Base-by-base conservation (phyloP, 352 stramenopile species). In the Phytophthora crassamura region DNA sequence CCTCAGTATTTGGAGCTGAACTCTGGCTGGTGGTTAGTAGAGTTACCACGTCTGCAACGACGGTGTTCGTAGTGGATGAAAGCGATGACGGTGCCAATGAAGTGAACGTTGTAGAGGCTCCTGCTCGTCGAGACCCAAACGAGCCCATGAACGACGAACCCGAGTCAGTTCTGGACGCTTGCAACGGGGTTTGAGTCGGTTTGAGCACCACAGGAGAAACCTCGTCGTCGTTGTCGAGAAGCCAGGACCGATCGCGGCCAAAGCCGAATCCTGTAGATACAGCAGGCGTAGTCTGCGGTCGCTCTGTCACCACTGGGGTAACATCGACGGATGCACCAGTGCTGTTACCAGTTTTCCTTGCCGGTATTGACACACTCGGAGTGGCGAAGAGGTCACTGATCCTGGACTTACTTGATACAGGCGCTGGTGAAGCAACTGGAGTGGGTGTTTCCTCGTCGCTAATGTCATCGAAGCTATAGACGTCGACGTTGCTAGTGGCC, bases 221-320 rank as follows among this genome's bases (percentile, higher is more conserved):
- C 22, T 84, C 74, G 46, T 84, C 74, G 16, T 81, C 68, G 8
- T 61, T 68, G 56, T 84, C 78, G 7, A 88, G 62, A 20, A 88
- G 64, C 78, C 78, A 88, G 25, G 76, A 83, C n/a, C 76, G 69
- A 61, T 88, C 78, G 8, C 78, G 76, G 32, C 78, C 78, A 57
- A 87, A 87, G 3, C 67, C 74, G 12, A 59, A 59, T 11, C 62
- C 53, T n/a, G 64, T 60, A 8, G 58, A 46, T n/a, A 49, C 46
- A 22, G 69, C 38, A 22, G 57, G 33, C 15, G 60, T 59, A 20
- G 46, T 38, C 35, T 56, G 56, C 20, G 36, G 45, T 36, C 46
- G 43, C 32, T 54, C 55, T 43, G 46, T 16, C 16, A 52, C 33
- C 38, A 28, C 12, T 28, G 50, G 14, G 11, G 50, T 48, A 8